Percentiles rank a stretch among this genome's conserved stretches.
These are phyloP conservation scores for Corylus heterophylla DNA, from an alignment of 306 rosid genomes.

Conservation along the genomic window DNA sequence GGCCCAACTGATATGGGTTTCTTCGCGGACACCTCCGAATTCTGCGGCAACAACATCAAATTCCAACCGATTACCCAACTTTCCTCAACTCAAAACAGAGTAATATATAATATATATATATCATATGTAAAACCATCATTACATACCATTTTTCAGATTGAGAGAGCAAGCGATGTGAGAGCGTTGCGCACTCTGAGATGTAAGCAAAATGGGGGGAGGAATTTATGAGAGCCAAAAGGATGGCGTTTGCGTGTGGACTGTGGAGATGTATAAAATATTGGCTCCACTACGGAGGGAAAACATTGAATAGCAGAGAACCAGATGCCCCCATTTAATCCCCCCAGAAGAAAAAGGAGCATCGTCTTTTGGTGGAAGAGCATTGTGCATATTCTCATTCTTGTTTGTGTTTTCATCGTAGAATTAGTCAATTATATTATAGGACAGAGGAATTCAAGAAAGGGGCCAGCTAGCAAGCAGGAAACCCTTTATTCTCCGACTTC, in stretches of 20 bases:
- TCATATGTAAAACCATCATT: not conserved
- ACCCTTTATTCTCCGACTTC: no score
- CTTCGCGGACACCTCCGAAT: not conserved
- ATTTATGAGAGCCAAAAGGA: not conserved
- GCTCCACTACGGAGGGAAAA: conserved; percentile 32
- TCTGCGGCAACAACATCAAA: not conserved
- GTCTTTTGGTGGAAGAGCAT: not conserved
- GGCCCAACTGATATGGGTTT: conserved; percentile 28
- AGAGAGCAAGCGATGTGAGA: not conserved
- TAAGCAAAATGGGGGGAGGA: not conserved
- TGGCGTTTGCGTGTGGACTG: no score
- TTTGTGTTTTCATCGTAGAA: not conserved
- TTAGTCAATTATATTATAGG: not conserved
- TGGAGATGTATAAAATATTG: not conserved
- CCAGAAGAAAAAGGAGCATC: not conserved
- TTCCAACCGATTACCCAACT: not conserved
- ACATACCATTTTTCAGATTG: conserved; percentile 22
- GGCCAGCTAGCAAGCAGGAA: no score
- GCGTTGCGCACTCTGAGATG: not conserved
- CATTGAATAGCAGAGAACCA: conserved; percentile 27
- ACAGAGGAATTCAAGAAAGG: no score
- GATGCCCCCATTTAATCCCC: conserved; percentile 21
- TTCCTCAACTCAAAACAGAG: not conserved
- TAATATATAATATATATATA: not conserved
- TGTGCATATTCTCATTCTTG: not conserved